Evolutionary conservation across 1,284 basidiomycete genomes (phyloP).

Genomic region (Ustilago esculenta): DNA sequence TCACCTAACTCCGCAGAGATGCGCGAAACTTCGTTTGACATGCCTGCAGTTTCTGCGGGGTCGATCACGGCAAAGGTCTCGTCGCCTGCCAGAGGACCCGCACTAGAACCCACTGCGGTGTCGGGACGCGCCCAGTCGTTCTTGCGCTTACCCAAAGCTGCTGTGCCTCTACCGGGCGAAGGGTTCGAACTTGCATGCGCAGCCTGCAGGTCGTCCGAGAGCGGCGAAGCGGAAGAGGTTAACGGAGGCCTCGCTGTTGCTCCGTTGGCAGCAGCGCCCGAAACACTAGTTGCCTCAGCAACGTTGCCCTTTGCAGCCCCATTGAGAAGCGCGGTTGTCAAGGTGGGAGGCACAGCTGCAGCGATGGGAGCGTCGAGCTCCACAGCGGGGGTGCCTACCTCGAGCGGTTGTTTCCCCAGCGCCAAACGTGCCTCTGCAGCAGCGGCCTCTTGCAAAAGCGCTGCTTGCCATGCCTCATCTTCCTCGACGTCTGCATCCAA

Average conservation of each 20-base stretch:
- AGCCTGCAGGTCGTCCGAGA: slow-evolving; percentile 13
- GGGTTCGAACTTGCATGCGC: slow-evolving; percentile 8
- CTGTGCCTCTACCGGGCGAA: slow-evolving; percentile 18
- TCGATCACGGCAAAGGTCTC: slow-evolving; percentile 24
- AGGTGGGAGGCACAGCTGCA: slow-evolving; percentile 9
- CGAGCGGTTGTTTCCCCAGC: slow-evolving; percentile 42
- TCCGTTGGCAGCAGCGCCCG: not conserved
- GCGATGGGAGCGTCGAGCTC: slow-evolving; percentile 45
- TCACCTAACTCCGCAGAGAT: slow-evolving; percentile 22
- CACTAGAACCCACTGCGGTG: slow-evolving; percentile 42
- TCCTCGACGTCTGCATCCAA: slow-evolving; percentile 93
- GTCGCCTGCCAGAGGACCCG: slow-evolving; percentile 30
- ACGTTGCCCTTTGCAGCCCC: not conserved
- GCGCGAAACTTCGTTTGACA: not conserved
- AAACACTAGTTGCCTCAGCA: not conserved
- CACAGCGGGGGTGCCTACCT: slow-evolving; percentile 40
- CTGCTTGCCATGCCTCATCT: slow-evolving; percentile 63
- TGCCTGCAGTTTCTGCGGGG: not conserved
- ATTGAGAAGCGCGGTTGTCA: slow-evolving; percentile 14
- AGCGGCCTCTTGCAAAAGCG: slow-evolving; percentile 50
- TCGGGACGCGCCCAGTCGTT: slow-evolving; percentile 53
- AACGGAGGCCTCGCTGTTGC: not conserved
- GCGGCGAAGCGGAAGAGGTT: slow-evolving; percentile 4
- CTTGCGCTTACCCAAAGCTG: slow-evolving; percentile 26
- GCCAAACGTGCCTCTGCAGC: slow-evolving; percentile 37